Evolutionary conservation across 1,284 basidiomycete genomes (phyloP).

Genomic region (Cystobasidiaceae sp.): DNA sequence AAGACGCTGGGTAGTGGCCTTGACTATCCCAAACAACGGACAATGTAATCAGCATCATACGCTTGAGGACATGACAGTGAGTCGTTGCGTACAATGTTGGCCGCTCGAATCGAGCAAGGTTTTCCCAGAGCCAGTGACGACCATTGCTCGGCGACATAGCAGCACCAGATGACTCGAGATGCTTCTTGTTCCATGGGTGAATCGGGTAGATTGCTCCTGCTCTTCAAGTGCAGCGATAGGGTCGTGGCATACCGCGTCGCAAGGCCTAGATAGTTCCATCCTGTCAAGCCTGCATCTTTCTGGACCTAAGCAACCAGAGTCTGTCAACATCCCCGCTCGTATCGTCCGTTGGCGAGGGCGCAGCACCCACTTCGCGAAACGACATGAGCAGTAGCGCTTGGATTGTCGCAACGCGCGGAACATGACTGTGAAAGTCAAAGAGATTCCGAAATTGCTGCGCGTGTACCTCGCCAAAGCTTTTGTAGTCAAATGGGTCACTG

Average conservation of each 20-base stretch:
- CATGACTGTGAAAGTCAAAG: background rate
- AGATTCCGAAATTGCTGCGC: background rate
- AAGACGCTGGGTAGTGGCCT: background rate
- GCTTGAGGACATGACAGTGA: no score
- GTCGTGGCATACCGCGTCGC: background rate
- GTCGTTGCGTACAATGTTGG: background rate
- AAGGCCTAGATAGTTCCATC: background rate
- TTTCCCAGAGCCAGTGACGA: background rate
- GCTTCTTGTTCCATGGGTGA: background rate
- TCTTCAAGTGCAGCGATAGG: background rate
- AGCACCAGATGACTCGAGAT: background rate
- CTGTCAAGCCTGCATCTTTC: background rate
- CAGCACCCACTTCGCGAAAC: background rate
- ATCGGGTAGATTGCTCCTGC: background rate
- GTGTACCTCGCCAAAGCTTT: background rate
- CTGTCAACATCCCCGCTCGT: background rate
- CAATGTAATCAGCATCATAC: no score
- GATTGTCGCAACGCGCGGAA: background rate
- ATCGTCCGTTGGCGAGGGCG: background rate
- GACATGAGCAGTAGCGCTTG: background rate
- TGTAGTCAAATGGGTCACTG: background rate
- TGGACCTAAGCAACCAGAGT: background rate
- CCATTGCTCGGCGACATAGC: background rate
- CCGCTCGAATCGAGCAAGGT: background rate
- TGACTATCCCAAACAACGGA: background rate